These are phyloP conservation scores for Bimuria novae-zelandiae DNA, from an alignment of 2,329 filamentous ascomycete species.

Conservation along the genomic window DNA sequence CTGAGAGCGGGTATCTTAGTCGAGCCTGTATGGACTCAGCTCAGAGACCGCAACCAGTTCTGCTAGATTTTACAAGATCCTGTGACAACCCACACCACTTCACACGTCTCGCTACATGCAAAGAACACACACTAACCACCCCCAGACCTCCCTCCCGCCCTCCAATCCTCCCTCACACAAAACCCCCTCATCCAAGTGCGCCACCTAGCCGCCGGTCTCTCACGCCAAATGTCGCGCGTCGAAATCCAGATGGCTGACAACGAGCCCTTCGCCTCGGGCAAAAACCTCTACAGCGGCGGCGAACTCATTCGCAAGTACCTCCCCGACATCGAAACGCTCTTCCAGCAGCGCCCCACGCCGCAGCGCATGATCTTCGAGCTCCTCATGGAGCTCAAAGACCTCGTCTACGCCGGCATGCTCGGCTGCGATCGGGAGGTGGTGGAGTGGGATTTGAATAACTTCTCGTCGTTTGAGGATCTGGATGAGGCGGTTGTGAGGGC, in stretches of 20 bases:
- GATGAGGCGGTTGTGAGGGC: constrained; percentile 34
- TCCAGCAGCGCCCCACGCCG: constrained; percentile 35
- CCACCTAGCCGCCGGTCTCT: constrained; percentile 40
- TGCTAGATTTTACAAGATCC: background rate
- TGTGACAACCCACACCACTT: background rate
- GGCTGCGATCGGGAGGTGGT: constrained; percentile 32
- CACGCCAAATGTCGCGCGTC: constrained; percentile 41
- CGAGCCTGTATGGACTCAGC: background rate
- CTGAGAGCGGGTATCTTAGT: background rate
- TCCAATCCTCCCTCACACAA: constrained; percentile 38
- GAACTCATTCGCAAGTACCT: constrained; percentile 41
- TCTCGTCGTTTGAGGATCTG: constrained; percentile 34
- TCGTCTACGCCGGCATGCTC: constrained; percentile 33
- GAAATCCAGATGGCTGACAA: constrained; percentile 44
- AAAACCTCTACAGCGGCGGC: constrained; percentile 41
- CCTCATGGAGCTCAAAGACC: constrained; percentile 41
- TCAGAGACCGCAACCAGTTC: background rate
- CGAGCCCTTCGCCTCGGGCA: constrained; percentile 35
- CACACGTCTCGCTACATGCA: too few species aligned
- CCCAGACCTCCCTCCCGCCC: constrained; percentile 33
- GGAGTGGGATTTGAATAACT: constrained; percentile 37
- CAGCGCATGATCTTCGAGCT: constrained; percentile 43
- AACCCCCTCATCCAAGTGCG: constrained; percentile 42
- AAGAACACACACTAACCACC: background rate
- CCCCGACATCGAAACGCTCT: constrained; percentile 36